A percentile compares a stretch with the other conserved stretches of the same genome.
Conservation (phyloP, 2,329 filamentous ascomycete species). For the Dactylonectria macrodidyma region DNA sequence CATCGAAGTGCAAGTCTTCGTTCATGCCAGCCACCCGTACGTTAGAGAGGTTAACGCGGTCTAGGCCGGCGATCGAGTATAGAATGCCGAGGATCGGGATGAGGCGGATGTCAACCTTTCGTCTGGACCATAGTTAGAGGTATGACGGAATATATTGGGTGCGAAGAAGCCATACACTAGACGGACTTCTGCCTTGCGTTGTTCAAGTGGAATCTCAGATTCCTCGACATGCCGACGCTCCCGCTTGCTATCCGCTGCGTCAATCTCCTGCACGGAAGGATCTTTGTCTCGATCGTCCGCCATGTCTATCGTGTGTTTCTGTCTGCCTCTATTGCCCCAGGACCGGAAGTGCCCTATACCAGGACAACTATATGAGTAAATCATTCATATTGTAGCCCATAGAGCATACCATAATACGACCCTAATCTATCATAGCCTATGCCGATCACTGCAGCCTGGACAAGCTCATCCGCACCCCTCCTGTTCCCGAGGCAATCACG, state of each 20-base stretch:
- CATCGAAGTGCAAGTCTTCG: conserved; percentile 54
- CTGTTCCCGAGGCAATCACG: background rate
- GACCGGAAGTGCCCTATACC: background rate
- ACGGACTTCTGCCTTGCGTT: conserved; percentile 31
- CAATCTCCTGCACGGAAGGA: conserved; percentile 15
- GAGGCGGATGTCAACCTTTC: conserved; percentile 54
- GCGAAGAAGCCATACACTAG: conserved; percentile 19
- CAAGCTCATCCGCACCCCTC: conserved; percentile 8
- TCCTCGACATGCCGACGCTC: conserved; percentile 25
- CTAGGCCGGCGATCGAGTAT: conserved; percentile 49
- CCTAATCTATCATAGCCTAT: background rate
- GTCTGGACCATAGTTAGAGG: conserved; percentile 18
- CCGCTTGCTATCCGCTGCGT: conserved; percentile 8
- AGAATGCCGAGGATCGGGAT: conserved; percentile 48
- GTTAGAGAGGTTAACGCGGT: conserved; percentile 52
- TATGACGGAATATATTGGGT: background rate
- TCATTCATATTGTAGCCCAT: background rate
- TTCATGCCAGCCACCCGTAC: conserved; percentile 52
- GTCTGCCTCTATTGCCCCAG: background rate
- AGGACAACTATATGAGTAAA: background rate
- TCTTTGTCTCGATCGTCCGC: conserved; percentile 5
- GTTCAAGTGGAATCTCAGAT: conserved; percentile 17
- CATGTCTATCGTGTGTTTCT: conserved; percentile 1
- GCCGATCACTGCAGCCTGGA: conserved; percentile 9
- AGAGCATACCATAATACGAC: background rate